These are phyloP conservation scores for Podospora pseudocomata DNA, from an alignment of 495 filamentous ascomycete species.

Conservation along the genomic window DNA sequence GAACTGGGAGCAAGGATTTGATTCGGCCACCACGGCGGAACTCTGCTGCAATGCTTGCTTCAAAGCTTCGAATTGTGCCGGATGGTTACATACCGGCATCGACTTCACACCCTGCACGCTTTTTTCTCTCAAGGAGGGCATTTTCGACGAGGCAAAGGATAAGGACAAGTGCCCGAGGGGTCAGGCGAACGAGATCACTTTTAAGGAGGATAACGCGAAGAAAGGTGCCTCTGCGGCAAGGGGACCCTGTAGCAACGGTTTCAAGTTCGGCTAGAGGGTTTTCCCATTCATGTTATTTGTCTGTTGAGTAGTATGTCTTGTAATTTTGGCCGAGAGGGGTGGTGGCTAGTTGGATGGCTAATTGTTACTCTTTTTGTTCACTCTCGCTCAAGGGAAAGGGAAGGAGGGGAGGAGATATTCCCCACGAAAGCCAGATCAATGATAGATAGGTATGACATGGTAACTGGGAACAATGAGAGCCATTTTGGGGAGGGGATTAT, in stretches of 20 bases:
- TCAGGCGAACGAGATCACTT: conserved; percentile 9
- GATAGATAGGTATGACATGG: background rate
- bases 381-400: background rate
- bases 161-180: conserved; percentile 22
- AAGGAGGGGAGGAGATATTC: background rate
- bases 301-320: background rate
- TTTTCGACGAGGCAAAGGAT: background rate
- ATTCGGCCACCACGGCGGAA: conserved; percentile 9
- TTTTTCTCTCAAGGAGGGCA: conserved; percentile 9
- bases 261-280: background rate
- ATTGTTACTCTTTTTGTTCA: background rate
- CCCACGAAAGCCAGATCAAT: background rate
- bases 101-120: conserved; percentile 26
- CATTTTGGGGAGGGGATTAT: too few species aligned
- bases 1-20: background rate
- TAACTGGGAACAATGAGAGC: background rate
- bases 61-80: conserved; percentile 17
- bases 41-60: conserved; percentile 26
- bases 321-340: background rate
- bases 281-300: background rate
- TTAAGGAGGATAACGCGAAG: background rate
- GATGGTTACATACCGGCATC: conserved; percentile 22
- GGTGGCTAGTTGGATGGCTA: background rate
- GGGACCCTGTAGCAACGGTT: conserved; percentile 21
- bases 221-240: conserved; percentile 6